These are phyloP conservation scores for Aspergillus uvarum DNA, from an alignment of 2,329 filamentous ascomycete species.

Conservation along the genomic window DNA sequence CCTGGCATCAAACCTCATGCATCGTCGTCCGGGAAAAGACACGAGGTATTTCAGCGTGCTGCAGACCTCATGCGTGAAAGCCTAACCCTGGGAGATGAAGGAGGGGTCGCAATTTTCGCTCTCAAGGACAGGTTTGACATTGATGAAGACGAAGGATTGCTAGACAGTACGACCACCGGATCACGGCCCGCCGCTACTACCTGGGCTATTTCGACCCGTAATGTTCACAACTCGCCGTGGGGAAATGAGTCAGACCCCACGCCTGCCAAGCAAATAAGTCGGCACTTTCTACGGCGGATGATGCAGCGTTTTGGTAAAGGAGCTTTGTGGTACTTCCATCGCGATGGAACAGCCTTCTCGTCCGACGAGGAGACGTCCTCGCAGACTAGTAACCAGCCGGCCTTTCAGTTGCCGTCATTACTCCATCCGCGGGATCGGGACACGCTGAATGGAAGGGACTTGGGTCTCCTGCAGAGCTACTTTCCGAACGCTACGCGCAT, in stretches of 20 bases:
- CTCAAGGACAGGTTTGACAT: not conserved
- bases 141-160: not conserved
- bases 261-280: constrained; percentile 5
- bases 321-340: constrained; percentile 17
- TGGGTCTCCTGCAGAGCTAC: not conserved
- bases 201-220: not conserved
- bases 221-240: constrained; percentile 37
- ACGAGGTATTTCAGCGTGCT: constrained; percentile 40
- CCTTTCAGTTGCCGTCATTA: not conserved
- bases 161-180: not conserved
- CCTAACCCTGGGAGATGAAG: constrained; percentile 39
- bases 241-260: constrained; percentile 7
- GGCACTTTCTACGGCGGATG: constrained; percentile 10
- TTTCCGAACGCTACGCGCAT: not conserved
- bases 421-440: not conserved
- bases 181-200: not conserved
- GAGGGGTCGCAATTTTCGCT: constrained; percentile 28
- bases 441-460: not conserved
- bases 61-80: constrained; percentile 43
- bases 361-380: constrained; percentile 14
- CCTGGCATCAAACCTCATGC: not conserved
- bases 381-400: not conserved
- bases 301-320: constrained; percentile 12
- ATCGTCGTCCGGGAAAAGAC: not conserved
- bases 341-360: constrained; percentile 15